Base-by-base conservation (phyloP, 2,329 filamentous ascomycete genomes). In the Zasmidium angulare region DNA sequence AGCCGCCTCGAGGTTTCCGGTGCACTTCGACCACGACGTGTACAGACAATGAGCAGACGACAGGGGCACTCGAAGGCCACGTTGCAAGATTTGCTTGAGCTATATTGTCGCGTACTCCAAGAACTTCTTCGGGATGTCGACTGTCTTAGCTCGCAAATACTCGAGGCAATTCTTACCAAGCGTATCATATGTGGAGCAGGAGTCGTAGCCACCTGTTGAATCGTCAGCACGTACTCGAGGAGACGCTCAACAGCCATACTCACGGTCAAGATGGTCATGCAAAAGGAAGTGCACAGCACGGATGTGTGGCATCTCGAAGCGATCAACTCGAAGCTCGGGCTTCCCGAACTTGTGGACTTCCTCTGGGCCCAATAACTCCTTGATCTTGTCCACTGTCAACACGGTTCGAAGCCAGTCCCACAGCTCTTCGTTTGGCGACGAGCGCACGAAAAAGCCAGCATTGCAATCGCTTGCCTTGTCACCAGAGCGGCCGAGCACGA, bases 151-250 rank as follows among this genome's bases (percentile, higher is more conserved):
- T 50, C 78, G 67, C 53, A 81, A 50, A 63, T 79, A 81, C 71
- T 81, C 79, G 14, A 70, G 74, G 43, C 75, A 70, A 21, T 78
- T 78, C 72, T 82, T 82, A 0, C 78, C 79, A 14, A 81, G 65
- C 0, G 75, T 77, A 65, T 81, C 79, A 49, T 80, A 79, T 1
- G 73, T 73, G 50, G 71, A 73, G 36, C 75, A 78, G 3, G 76
- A 75, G 54, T 78, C 74, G n/a, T 43, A 43, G 36, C 36, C 36
- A 19, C 36, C 36, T 43, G n/a, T 3, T 17, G 36, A 43, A 4
- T 10, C 3, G 36, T 43, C 36, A 43, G 36, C 36, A 17, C 11
- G n/a, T 43, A 17, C 4, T 17, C 9, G 4, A 43, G 11, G 36
- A 17, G 6, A 17, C 11, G 36, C 3, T 29, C 3, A 9, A 43